These are phyloP conservation scores for Rosellinia necatrix DNA, from an alignment of 2,329 filamentous ascomycete genomes.

Conservation along the genomic window DNA sequence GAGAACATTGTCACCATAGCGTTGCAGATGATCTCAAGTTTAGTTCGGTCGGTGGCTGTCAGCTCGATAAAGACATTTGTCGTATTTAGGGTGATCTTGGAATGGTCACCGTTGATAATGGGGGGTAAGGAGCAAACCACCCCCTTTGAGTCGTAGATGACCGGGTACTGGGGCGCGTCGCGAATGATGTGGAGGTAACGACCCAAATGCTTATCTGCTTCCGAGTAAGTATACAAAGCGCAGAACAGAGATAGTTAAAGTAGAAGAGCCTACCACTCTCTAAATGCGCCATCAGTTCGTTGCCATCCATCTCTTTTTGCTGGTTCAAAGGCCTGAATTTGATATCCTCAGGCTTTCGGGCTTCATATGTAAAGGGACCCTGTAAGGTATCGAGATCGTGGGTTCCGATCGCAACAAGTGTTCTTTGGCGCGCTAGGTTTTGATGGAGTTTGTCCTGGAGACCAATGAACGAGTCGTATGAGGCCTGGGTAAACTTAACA, in stretches of 20 bases:
- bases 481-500: slow-evolving; percentile 86
- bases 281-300: slow-evolving; percentile 92
- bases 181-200: slow-evolving; percentile 93
- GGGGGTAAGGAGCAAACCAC: slow-evolving; percentile 91
- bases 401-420: slow-evolving; percentile 94
- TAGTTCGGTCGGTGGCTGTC: slow-evolving; percentile 93
- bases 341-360: slow-evolving; percentile 87
- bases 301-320: slow-evolving; percentile 82
- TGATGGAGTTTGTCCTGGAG: slow-evolving; percentile 98
- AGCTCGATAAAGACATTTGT: slow-evolving; percentile 97
- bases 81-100: slow-evolving; percentile 90
- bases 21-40: slow-evolving; percentile 93
- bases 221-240: slow-evolving; percentile 7
- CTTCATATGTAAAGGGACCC: slow-evolving; percentile 96
- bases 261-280: slow-evolving; percentile 60
- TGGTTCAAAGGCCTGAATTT: slow-evolving; percentile 91
- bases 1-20: slow-evolving; percentile 99
- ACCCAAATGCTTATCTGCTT: slow-evolving; percentile 79
- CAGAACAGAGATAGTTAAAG: neutral
- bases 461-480: slow-evolving; percentile 96
- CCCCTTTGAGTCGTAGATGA: slow-evolving; percentile 88
- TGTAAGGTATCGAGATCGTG: slow-evolving; percentile 93
- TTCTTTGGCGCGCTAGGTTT: slow-evolving; percentile 90
- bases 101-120: slow-evolving; percentile 97
- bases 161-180: slow-evolving; percentile 91